A percentile compares a stretch with the other conserved stretches of the same genome.
These are phyloP conservation scores for Xerocomus brunneocitrinus DNA, from an alignment of 768 basidiomycete species.

Conservation along the genomic window DNA sequence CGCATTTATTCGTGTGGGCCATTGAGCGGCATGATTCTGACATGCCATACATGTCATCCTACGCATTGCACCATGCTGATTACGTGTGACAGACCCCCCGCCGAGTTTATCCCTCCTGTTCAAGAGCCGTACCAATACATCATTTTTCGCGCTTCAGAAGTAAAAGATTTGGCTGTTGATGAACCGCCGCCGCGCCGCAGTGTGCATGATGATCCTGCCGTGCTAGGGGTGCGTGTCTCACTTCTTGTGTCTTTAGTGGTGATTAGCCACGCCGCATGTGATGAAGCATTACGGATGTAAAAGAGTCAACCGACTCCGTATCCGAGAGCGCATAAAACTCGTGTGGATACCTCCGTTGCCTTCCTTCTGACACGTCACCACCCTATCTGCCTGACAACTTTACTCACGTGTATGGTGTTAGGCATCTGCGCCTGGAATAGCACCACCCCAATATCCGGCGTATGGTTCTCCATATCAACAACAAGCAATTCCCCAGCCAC, in stretches of 20 bases:
- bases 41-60: not conserved
- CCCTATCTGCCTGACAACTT: not conserved
- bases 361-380: constrained; percentile 45
- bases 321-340: constrained; percentile 43
- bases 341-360: constrained; percentile 58
- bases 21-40: constrained; percentile 42
- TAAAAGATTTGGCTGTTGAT: constrained; percentile 85
- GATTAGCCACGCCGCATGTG: constrained; percentile 15
- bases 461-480: constrained; percentile 31
- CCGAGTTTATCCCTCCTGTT: constrained; percentile 79
- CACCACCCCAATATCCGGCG: constrained; percentile 28
- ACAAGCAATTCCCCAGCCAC: constrained; percentile 29
- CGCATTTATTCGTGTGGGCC: not conserved
- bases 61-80: constrained; percentile 22
- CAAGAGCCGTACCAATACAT: constrained; percentile 85
- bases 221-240: constrained; percentile 63
- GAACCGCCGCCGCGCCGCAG: constrained; percentile 55
- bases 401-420: constrained; percentile 22
- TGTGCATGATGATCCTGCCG: constrained; percentile 81
- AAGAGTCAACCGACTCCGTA: constrained; percentile 30
- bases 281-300: constrained; percentile 48
- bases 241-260: constrained; percentile 3
- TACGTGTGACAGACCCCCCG: constrained; percentile 48
- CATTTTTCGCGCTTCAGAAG: constrained; percentile 87
- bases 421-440: constrained; percentile 47